phyloP scores from a whole-genome alignment of 78 protist species.

The Polysphondylium violaceum region DNA sequence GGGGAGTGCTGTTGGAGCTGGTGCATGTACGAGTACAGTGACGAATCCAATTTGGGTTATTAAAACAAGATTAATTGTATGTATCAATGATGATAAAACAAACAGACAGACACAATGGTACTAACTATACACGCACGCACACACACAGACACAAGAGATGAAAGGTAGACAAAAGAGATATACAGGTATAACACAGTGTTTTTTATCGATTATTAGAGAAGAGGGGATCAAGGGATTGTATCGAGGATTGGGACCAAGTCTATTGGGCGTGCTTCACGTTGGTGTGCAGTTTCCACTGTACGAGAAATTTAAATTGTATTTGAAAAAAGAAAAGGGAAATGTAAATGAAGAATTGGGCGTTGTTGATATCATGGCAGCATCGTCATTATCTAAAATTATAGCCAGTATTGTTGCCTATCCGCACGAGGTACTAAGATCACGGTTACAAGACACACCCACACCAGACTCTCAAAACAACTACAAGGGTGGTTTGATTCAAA shows the following conservation, averaged over 20 bases:
- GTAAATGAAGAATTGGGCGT: background rate
- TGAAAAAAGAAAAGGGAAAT: background rate
- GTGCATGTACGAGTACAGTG: conserved; percentile 57
- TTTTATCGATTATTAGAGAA: conserved; percentile 52
- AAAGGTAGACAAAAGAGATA: conserved; percentile 45
- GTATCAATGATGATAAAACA: background rate
- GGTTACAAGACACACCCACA: conserved; percentile 81
- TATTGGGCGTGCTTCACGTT: conserved; percentile 90
- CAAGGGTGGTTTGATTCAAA: conserved; percentile 20
- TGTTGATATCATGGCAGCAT: conserved; percentile 70
- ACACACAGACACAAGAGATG: conserved; percentile 70
- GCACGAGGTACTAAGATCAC: conserved; percentile 89
- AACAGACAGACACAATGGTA: background rate
- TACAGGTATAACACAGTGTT: conserved; percentile 52
- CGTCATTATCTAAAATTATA: conserved; percentile 79
- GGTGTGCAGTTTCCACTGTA: conserved; percentile 92
- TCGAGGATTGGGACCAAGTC: conserved; percentile 86
- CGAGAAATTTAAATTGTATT: conserved; percentile 73
- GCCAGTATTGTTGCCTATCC: conserved; percentile 90
- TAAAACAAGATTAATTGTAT: conserved; percentile 85
- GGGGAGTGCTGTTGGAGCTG: conserved; percentile 78
- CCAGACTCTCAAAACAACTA: conserved; percentile 32
- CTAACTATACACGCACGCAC: background rate
- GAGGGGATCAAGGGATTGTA: conserved; percentile 86
- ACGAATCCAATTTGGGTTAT: conserved; percentile 88